Evolutionary conservation across 306 rosid species (phyloP), one percentile per base, ranked within the genome.

Genomic region (Rosa multiflora): DNA sequence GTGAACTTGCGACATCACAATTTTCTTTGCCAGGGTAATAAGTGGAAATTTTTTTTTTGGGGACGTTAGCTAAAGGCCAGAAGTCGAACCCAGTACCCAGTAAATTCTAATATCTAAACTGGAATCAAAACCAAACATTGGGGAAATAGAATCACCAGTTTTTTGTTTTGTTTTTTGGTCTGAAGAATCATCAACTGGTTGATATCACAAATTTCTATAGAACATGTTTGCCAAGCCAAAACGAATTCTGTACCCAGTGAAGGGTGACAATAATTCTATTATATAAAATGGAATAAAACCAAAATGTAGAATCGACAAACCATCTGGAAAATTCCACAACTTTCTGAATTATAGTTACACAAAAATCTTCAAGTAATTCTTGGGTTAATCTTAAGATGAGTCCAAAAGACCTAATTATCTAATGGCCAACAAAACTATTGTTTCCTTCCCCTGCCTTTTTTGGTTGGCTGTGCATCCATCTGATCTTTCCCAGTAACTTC

Each of bases 401-500:
- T 70, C 63, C 72, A 48, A 48, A 35, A 64, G 47, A 47, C 64
- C 76, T 61, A 78, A 67, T 72, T 47, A 46, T 77, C 80, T 76
- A 73, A 70, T 70, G 74, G 71, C 76, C 73, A 73, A 73, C 70
- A 20, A 68, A 73, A 78, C 82, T 82, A 91, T 85, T 90, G 94
- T 77, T 92, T 95, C 78, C 98, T 85, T 73, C 98, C 96, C 82
- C 98, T 88, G 75, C 99, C 94, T 82, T 89, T 92, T 88, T 90
- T 91, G 84, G 86, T 69, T 20, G 91, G 88, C 71, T 86, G 98
- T 79, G 91, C 87, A 58, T 91, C 94, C 53, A 67, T 73, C 82
- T 87, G 97, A 75, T 92, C 99, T 78, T 90, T 95, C 70, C 97
- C 99, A 1, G 92, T 67, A 79, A 92, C 96, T 82, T 95, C 98